Base-by-base conservation (phyloP, 805 yeast species). In the Phaffomyces thermotolerans region DNA sequence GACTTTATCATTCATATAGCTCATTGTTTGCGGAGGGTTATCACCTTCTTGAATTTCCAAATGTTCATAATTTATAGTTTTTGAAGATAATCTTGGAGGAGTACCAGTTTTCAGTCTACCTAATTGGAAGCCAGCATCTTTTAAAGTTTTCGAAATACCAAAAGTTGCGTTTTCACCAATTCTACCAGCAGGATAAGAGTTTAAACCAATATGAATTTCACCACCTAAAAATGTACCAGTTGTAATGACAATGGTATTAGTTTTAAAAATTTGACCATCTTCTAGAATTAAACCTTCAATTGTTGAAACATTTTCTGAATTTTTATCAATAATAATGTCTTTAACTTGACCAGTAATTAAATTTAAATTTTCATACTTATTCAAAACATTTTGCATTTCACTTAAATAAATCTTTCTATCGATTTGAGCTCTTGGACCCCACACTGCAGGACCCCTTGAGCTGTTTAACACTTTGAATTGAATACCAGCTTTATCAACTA, bases 391-490 rank as follows among this genome's bases (percentile, higher is more conserved):
- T 57, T 86, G 95, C 97, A 93, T 89, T 55, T 85, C 89, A 14
- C 60, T 56, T 53, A 83, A 66, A 60, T 93, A 93, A 2, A 91
- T 71, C 37, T 76, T 68, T 50, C 99, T 69, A 62, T 93, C 99
- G 27, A 93, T 91, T 65, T 93, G 99, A 1, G 96, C 96, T 47
- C 99, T 67, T 8, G 96, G 97, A 0, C 99, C 98, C 87, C 97
- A 95, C 2, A 91, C 98, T 0, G 99, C 99, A 0, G 95, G 85
- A 3, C 99, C 99, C 51, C 88, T 76, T 2, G 95, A 83, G 37
- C 81, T 72, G 60, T 93, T 93, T 49, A 93, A 69, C 48, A 87
- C 80, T 56, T 87, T 88, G 64, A 81, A 93, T 60, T 90, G 96
- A 27, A 90, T 84, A 0, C 98, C 99, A 0, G 98, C 95, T 53